Evolutionary conservation across 2,329 filamentous ascomycete species (phyloP).

Genomic region (Colletotrichum chrysophilum): DNA sequence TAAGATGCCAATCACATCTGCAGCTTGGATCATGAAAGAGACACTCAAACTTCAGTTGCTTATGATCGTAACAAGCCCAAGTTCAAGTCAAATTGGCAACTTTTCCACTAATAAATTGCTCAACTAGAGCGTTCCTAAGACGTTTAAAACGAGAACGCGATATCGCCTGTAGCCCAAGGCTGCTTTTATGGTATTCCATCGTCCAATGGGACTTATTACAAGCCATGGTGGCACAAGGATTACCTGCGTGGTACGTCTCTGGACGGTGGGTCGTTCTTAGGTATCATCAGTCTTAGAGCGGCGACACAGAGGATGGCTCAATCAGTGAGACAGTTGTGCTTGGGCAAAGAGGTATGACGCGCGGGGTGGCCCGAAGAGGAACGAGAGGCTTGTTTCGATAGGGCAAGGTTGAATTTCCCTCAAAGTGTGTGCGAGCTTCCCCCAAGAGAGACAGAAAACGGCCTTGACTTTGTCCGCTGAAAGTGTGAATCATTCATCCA

Average conservation of each 20-base stretch:
- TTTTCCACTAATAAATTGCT: not conserved
- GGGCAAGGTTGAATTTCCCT: not conserved
- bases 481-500: not conserved
- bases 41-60: not conserved
- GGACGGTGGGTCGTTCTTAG: no score
- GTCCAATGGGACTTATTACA: not conserved
- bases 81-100: not conserved
- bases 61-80: not conserved
- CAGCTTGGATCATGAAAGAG: not conserved
- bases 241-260: not conserved
- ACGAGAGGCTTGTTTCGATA: not conserved
- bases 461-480: slow-evolving; percentile 6
- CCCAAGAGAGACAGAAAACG: not conserved
- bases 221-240: not conserved
- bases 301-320: not conserved
- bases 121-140: no score
- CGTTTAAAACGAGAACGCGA: no score
- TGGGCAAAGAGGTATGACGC: slow-evolving; percentile 1
- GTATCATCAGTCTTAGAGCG: not conserved
- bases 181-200: no score
- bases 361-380: not conserved
- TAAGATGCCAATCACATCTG: no score
- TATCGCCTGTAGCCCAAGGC: no score
- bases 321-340: not conserved
- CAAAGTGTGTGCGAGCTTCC: not conserved